Evolutionary conservation across 345 rosid genomes (phyloP), one percentile per base, ranked within the genome.

Genomic region (Aurinia saxatilis): DNA sequence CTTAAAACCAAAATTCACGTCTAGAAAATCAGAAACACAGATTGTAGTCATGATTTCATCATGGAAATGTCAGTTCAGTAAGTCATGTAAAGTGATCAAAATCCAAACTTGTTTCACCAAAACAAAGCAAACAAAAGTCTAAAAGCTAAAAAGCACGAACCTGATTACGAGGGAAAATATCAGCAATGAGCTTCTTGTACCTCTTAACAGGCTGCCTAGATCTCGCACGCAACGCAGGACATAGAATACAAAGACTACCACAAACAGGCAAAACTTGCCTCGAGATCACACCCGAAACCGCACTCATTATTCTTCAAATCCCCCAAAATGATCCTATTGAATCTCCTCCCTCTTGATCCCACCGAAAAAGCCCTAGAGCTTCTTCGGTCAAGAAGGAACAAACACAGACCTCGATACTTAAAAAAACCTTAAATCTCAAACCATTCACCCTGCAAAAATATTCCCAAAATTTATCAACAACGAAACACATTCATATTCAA

Each of bases 201-300:
- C 99, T 79, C 91, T 84, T 95, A 57, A 95, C 88, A 38, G 95
- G 97, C 76, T 95, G 99, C 65, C 96, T 82, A 54, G 99, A 95
- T 81, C 99, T 80, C 12, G 99, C 80, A 65, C 97, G 79, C 73
- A 95, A 33, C 10, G 80, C 85, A 19, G 99, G 98, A 74, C 95
- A 95, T 69, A 84, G 80, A 74, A 79, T 76, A 73, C 99, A 95
- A 70, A 95, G 90, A 70, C 80, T 83, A 29, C 98, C 96, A 57
- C 99, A 93, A 54, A 76, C 87, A 17, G 99, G 97, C 84, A 93
- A 68, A 23, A 92, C 81, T 77, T 85, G 88, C 84, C 99, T 84
- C 37, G 97, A 88, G 73, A 95, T 66, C 3, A 84, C 76, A n/a
- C 96, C 95, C n/a, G 95, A 84, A 56, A 90, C 67, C 5, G 66